Evolutionary conservation across 2,329 filamentous ascomycete species (phyloP), one percentile per base, ranked within the genome.

Genomic region (Curvularia verruculosa): DNA sequence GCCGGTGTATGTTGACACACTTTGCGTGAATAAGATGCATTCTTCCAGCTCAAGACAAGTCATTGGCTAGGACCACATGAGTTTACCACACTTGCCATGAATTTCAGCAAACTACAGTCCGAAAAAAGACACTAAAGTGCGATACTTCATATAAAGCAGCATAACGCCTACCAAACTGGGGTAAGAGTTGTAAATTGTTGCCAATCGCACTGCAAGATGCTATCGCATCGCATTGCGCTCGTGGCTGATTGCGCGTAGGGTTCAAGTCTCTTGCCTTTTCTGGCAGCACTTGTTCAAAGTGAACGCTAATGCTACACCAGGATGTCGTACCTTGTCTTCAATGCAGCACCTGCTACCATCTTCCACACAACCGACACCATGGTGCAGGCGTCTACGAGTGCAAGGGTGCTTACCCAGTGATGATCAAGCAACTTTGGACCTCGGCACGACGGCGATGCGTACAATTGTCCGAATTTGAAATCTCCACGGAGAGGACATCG

Each of bases 311-410:
- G 5, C 28, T 5, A 60, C 54, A 1, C 47, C 52, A 61, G 54
- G 62, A 55, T 47, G 60, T 54, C 47, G 36, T 47, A 53, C 52
- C 59, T 26, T 26, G 44, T 48, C 10, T 36, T 68, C 6, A 49
- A 65, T 12, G 69, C 69, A 19, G 67, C 67, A 7, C 52, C 71
- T 2, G 57, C 61, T 18, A 68, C 65, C 1, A 63, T 67, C 3
- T 52, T 71, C 23, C 53, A 65, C 58, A 67, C 24, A 56, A 29
- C 31, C 31, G 18, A 64, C 12, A 49, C 53, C 6, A 21, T 44
- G 13, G 49, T 58, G n/a, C 21, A 29, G 13, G 28, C 15, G 7
- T 61, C 52, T 9, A 56, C 58, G 2, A 31, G 43, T 6, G 13
- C 39, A 9, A 60, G 63, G 2, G 52, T 66, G 41, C 48, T 34